Evolutionary conservation across 1,284 basidiomycete species (phyloP), one percentile per base, ranked within the genome.

Genomic region (Ganoderma sinense): DNA sequence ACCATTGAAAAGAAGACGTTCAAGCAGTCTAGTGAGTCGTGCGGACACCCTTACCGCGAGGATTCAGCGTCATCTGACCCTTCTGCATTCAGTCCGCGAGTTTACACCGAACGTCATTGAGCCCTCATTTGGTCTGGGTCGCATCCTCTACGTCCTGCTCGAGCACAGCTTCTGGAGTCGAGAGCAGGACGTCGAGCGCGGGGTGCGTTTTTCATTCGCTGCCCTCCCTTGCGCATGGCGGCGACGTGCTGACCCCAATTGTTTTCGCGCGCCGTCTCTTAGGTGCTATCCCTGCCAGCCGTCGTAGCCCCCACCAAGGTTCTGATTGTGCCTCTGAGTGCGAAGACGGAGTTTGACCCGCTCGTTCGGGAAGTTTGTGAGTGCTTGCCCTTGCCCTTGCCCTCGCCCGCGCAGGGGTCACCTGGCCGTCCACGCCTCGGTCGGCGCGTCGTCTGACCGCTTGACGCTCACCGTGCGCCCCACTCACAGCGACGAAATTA

Each of bases 71-170:
- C 79, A 80, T 77, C 77, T 80, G 78, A 80, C 77, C 39, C 43
- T 7, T 51, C 29, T 31, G 62, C 62, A 75, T 78, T 73, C 78
- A 95, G 96, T 96, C 73, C 94, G 97, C 76, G 97, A 98, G 83
- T 99, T 90, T 82, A 96, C 91, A 62, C 97, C 97, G 61, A 99
- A 99, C 83, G 97, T 99, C 81, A 98, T 99, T 79, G 97, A 99
- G 82, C 97, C 97, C 36, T 99, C 98, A 23, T 99, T 99, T 82
- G 97, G 98, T 76, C 91, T 99, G 76, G 97, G 97, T 69, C 95
- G 97, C 70, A 98, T 99, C 78, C 87, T 99, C 62, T 99, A 99
- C 82, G 92, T 92, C 45, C 85, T 99, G 65, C 90, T 99, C 62
- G 97, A 99, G 83, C 97, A 99, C 86, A 92, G 89, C 76, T 99